Evolutionary conservation across 139 green algal genomes (phyloP), one percentile per base, ranked within the genome.

Genomic region (Chlorella sp.): DNA sequence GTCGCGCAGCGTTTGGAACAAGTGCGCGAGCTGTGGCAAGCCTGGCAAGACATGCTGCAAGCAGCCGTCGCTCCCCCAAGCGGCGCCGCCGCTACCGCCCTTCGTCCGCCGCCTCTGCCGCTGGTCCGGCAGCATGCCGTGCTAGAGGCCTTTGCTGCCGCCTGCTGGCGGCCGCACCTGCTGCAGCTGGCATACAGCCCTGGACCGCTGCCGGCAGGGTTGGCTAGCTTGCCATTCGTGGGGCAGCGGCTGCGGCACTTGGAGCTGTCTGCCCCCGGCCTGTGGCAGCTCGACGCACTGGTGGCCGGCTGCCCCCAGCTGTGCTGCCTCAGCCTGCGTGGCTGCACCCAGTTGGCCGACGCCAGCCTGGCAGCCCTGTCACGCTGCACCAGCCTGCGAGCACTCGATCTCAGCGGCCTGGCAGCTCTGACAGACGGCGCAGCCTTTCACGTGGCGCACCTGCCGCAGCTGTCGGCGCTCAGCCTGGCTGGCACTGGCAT

Each of bases 171-270:
- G 26, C 77, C 77, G 0, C 60, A 58, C 6, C 28, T 83, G 41
- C 41, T 83, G 58, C 77, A 41, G 24, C 40, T 83, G 28, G 58
- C 77, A 26, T 83, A 83, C 41, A 34, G 64, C 64, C 64, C 64
- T 17, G 64, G 32, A 14, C 44, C 72, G 17, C 77, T 28, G 28
- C 77, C 72, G 28, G 8, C 28, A 0, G 77, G 77, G 14, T 32
- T 74, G 14, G 11, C 41, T 32, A 58, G 40, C 30, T 17, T 83
- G 40, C 28, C 11, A 6, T 19, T 83, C 0, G 17, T 83, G 19
- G 65, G 60, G 14, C 40, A 40, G 24, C 77, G 58, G 16, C 60
- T 83, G 58, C 77, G n/a, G 40, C 77, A 83, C 26, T 22, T 83
- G 58, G 77, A 83, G 40, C 38, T 83, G 8, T 58, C 26, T 9